Base-by-base conservation (phyloP, 1,139 yeast species). In the Cylindricascospora bacillispora region DNA sequence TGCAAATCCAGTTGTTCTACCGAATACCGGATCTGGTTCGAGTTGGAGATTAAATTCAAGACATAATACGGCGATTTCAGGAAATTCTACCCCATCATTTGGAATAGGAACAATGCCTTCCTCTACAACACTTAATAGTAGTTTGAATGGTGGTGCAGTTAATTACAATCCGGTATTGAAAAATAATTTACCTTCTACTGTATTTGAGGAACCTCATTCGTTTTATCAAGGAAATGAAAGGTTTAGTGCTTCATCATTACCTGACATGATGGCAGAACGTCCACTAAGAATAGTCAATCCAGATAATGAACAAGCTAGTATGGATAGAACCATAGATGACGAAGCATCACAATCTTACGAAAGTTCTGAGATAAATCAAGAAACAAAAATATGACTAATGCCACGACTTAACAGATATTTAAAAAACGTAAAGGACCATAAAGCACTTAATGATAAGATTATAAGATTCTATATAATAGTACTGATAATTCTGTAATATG, bases 241-340 rank as follows among this genome's bases (percentile, higher is more conserved):
- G 38, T 65, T 76, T 40, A 73, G 82, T 49, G 70, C 75, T 39
- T 78, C 80, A 6, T 73, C 80, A n/a, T 57, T 76, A 39, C 85
- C 83, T 1, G 83, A 76, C 51, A 64, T 64, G 13, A 49, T 55
- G 39, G 55, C 48, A 24, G 54, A 53, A 24, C 48, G 48, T 27
- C 41, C 32, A 22, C 28, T 50, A 31, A 43, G 48, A 22, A 47
- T 50, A 13, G 54, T 45, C 5, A 50, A 50, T 31, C 55, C 55
- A 6, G 55, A 49, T 34, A 38, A 32, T 13, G 38, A 33, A 18
- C 29, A 34, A 12, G 22, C 29, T 22, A 28, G 25, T n/a, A 28
- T 9, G 20, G 14, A 14, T 10, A n/a, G n/a, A n/a, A 27, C 15
- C 12, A 13, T 21, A 12, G 20, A 33, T 17, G 34, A 32, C 9